Evolutionary conservation across 2,329 filamentous ascomycete species (phyloP), one percentile per base, ranked within the genome.

Genomic region (Colletotrichum agaves): DNA sequence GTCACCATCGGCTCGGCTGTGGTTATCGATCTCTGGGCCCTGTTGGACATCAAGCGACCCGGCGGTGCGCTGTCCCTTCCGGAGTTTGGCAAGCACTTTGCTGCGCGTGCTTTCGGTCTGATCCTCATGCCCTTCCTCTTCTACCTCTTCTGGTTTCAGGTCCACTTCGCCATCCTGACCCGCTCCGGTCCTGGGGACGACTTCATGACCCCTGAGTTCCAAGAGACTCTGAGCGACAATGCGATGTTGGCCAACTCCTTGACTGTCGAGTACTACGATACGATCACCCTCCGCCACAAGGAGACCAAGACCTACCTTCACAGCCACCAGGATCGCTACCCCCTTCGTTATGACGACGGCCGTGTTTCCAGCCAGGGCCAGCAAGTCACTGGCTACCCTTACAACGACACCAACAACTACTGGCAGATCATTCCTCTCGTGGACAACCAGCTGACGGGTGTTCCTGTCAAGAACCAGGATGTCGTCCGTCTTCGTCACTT

Each of bases 141-240:
- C 81, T 99, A 99, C 81, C 88, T 99, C 52, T 98, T 99, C 86
- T 99, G 96, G 96, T 99, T 99, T 90, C 96, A 99, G 85, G 94
- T 99, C 33, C 96, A 99, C 82, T 99, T 99, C 79, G 87, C 93
- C 49, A 93, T 99, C 74, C 86, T 99, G 70, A 91, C 83, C 72
- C 88, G 91, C 68, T 98, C 96, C 59, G 96, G 96, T 39, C 95
- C 96, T 49, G 96, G 96, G 61, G 96, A 99, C 77, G 95, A 98
- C 76, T 99, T 99, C 82, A 99, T 99, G 96, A 94, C 92, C 4
- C 96, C 96, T 1, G 93, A 96, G 76, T 99, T 99, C 84, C 96
- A 99, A 82, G 94, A 97, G 82, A 98, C 96, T 2, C 84, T 99
- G 71, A 94, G 92, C 75, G 95, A 99, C 83, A 99, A 99, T 77